phyloP scores from a whole-genome alignment of 1,284 basidiomycete genomes.

The Sparassis latifolia region DNA sequence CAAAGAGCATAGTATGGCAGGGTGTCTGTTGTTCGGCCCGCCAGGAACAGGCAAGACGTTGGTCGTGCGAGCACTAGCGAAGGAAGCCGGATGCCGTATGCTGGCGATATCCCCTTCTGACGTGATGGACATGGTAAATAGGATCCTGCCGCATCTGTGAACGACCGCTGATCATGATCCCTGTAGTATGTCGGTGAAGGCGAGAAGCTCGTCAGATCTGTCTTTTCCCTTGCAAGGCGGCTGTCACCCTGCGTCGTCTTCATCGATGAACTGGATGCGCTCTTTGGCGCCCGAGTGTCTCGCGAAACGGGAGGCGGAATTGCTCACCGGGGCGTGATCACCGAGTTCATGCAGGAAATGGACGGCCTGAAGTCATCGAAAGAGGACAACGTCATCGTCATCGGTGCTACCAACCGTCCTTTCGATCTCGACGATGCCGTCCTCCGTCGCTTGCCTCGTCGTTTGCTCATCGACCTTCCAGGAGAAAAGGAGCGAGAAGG shows the following conservation, averaged over 20 bases:
- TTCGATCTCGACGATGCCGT: constrained; percentile 86
- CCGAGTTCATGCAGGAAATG: constrained; percentile 99
- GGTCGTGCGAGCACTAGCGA: constrained; percentile 85
- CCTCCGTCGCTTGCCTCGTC: constrained; percentile 74
- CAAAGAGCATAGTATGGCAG: constrained; percentile 84
- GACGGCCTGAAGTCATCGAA: constrained; percentile 81
- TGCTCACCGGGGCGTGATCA: constrained; percentile 81
- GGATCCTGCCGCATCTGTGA: not conserved
- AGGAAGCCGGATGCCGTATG: constrained; percentile 88
- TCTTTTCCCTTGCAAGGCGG: constrained; percentile 84
- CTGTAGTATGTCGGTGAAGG: constrained; percentile 88
- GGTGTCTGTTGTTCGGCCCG: constrained; percentile 86
- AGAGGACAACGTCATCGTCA: constrained; percentile 84
- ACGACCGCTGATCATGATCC: constrained; percentile 8
- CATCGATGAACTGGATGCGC: constrained; percentile 92
- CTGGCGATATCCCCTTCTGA: constrained; percentile 78
- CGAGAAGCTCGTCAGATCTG: constrained; percentile 88
- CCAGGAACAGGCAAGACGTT: constrained; percentile 91
- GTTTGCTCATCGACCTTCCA: constrained; percentile 81
- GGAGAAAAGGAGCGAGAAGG: constrained; percentile 78
- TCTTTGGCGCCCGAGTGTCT: constrained; percentile 85
- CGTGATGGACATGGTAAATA: constrained; percentile 80
- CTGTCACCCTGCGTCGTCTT: constrained; percentile 93
- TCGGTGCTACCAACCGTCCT: constrained; percentile 90
- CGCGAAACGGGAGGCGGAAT: constrained; percentile 78